Evolutionary conservation across 768 basidiomycete genomes (phyloP), one percentile per base, ranked within the genome.

Genomic region (Pleurotus platypus): DNA sequence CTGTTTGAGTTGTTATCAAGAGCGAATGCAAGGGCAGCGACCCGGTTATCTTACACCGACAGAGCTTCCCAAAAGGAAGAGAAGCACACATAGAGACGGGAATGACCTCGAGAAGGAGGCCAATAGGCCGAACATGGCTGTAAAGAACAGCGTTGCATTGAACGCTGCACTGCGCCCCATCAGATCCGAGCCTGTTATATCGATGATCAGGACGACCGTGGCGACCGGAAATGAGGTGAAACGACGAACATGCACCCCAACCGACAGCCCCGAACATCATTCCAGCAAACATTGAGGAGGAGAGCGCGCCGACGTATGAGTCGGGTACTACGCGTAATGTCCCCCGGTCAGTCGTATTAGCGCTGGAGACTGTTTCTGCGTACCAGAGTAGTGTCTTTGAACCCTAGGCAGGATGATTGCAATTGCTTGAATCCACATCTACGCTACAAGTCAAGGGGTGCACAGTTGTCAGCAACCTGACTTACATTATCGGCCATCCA

Each of bases 381-480:
- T 63, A 82, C 94, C 83, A 63, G 78, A 72, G 70, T 87, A 99
- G 67, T 98, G 93, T 48, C 85, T 85, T 67, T 98, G 96, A 20
- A 99, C 89, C 47, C 96, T 80, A n/a, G 96, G 96, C n/a, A 99
- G 78, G 46, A 96, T 90, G 37, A 98, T 92, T 22, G 96, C 91
- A 4, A 90, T 73, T 11, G 90, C 89, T 79, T 94, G 90, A 55
- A 95, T 84, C 92, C 92, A 94, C 92, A 94, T 93, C 92, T 94
- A 68, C 61, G 59, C 24, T 35, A 49, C 62, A 60, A 58, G 46
- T 76, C 62, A 74, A 65, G 61, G 38, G 60, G 46, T 58, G 35
- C 56, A 53, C 53, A 39, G 49, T 53, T 47, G 57, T 9, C 46
- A 55, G 59, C 56, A 50, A 55, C 67, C 70, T 61, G 64, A 71